Conservation (phyloP, 2,329 filamentous ascomycete species). For the Phoma sp. region DNA sequence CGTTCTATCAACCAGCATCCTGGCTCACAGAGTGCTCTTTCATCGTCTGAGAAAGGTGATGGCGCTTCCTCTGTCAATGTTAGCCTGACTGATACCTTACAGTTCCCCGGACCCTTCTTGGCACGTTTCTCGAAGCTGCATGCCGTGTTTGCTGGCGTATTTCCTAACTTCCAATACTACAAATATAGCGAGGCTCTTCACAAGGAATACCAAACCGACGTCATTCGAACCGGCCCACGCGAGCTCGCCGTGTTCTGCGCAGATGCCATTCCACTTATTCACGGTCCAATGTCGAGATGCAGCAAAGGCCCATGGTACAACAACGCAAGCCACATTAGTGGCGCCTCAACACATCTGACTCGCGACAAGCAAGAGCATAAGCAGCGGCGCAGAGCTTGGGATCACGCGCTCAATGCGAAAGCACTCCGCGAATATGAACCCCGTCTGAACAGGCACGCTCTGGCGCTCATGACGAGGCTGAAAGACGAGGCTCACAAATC, state of each 20-base stretch:
- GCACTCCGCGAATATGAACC: conserved; percentile 46
- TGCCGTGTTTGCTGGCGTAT: conserved; percentile 33
- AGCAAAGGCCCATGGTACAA: conserved; percentile 39
- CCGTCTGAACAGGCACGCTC: conserved; percentile 38
- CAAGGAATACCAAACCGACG: conserved; percentile 37
- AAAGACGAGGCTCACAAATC: conserved; percentile 25
- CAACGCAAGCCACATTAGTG: conserved; percentile 21
- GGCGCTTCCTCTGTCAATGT: neutral
- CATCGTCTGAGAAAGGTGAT: conserved; percentile 45
- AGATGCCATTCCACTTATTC: conserved; percentile 38
- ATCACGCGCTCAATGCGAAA: conserved; percentile 41
- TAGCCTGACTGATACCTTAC: neutral
- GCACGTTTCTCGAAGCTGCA: conserved; percentile 49
- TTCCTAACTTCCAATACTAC: conserved; percentile 33
- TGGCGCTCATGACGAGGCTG: conserved; percentile 32
- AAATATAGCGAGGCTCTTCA: conserved; percentile 32
- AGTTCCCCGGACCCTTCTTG: conserved; percentile 49
- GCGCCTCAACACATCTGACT: conserved; percentile 34
- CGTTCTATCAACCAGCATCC: conserved; percentile 40
- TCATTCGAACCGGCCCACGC: conserved; percentile 43
- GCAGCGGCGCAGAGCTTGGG: conserved; percentile 41
- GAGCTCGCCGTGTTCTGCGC: conserved; percentile 40
- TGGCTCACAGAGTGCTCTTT: conserved; percentile 50
- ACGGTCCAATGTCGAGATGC: conserved; percentile 39
- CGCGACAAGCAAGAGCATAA: conserved; percentile 40